Evolutionary conservation across 176 grass and related monocot species (phyloP), one percentile per base, ranked within the genome.

Genomic region (Guadua angustifolia): DNA sequence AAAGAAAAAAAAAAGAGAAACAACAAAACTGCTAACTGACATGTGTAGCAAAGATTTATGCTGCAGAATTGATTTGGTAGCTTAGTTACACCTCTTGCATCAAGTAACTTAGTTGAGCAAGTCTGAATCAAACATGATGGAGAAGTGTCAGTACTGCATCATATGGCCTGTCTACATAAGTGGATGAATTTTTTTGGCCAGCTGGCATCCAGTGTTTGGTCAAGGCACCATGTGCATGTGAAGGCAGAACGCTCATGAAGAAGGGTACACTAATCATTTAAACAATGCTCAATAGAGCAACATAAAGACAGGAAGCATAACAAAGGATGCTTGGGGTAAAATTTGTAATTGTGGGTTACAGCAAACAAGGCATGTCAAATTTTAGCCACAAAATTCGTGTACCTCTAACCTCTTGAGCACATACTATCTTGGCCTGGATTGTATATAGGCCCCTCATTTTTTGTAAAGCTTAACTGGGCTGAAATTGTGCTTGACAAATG

Each of bases 191-290:
- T 52, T 51, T 71, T 21, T 63, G 33, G 67, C 45, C 43, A 73
- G 43, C 66, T 86, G 39, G n/a, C 57, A 79, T 32, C 44, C 32
- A 43, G 32, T 69, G 45, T 53, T 43, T n/a, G 76, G 56, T 46
- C 76, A 65, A 80, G 74, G 9, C 9, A 51, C 52, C 83, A 79
- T 52, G 55, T 42, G 21, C 66, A 36, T 16, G 35, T 79, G 43
- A 51, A 26, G 11, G 25, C 50, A 57, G 46, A 56, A 56, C 15
- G 66, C 63, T 59, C 6, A 32, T 15, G 39, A 60, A 50, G 25
- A 78, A 71, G 39, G 83, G 40, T 61, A 43, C 24, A 59, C 24
- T 12, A 57, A 79, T 71, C 12, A 62, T 62, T 59, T 71, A 50
- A 71, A 25, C 12, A 50, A 7, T 9, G 42, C 40, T 78, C 53